phyloP scores from a whole-genome alignment of 1,139 yeast species.

The Scheffersomyces parashehatae region DNA sequence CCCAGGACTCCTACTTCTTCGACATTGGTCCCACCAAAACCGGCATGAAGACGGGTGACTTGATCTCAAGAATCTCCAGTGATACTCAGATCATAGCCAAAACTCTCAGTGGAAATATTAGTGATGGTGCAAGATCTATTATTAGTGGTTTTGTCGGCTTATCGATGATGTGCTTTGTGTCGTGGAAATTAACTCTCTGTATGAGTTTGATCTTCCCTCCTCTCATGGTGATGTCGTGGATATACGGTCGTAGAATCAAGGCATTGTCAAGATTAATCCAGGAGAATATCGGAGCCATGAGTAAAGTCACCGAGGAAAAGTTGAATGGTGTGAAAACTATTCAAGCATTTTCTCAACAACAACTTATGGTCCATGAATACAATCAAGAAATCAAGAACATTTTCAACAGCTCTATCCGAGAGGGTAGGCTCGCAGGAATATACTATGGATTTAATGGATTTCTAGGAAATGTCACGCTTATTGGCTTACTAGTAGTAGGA shows the following conservation, averaged over 20 bases:
- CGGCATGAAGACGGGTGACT: conserved; percentile 82
- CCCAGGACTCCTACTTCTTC: conserved; percentile 90
- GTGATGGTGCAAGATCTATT: conserved; percentile 84
- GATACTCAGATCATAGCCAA: conserved; percentile 91
- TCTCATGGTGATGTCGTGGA: conserved; percentile 68
- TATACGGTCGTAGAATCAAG: conserved; percentile 79
- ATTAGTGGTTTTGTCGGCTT: conserved; percentile 78
- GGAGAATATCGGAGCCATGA: conserved; percentile 80
- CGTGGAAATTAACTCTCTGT: conserved; percentile 73
- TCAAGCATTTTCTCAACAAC: conserved; percentile 87
- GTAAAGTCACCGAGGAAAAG: conserved; percentile 91
- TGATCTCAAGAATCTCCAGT: conserved; percentile 81
- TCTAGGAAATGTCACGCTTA: conserved; percentile 76
- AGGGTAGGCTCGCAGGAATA: conserved; percentile 76
- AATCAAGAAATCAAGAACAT: conserved; percentile 74
- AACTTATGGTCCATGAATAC: conserved; percentile 44
- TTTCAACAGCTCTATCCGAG: conserved; percentile 71
- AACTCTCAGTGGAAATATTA: conserved; percentile 83
- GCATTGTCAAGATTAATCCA: conserved; percentile 75
- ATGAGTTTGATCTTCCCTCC: conserved; percentile 84
- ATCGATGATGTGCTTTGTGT: conserved; percentile 88
- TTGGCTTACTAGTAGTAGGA: conserved; percentile 78
- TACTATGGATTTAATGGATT: conserved; percentile 78
- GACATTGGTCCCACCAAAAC: conserved; percentile 63
- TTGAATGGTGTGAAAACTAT: conserved; percentile 83